Evolutionary conservation across 164 flowering plant species (phyloP), one percentile per base, ranked within the genome.

Genomic region (Vitis labrusca): DNA sequence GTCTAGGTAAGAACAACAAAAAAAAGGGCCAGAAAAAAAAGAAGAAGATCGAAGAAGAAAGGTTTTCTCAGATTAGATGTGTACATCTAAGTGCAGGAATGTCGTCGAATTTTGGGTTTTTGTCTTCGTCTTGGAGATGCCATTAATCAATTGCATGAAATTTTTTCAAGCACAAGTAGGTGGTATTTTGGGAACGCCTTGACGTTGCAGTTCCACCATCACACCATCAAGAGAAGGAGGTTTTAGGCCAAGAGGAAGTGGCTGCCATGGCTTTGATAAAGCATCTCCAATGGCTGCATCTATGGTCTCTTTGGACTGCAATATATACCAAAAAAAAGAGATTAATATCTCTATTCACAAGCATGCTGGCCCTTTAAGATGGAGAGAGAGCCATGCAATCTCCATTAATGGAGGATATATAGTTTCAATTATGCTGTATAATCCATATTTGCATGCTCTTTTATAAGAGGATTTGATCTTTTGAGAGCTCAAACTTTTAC

Each of bases 221-320:
- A 94, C 99, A 62, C 95, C 76, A 11, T 92, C 99, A 1, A 74
- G 47, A 5, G 91, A 73, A 8, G 99, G 99, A 49, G 99, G 94
- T 71, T 90, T 94, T 19, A 94, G 82, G n/a, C 99, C 97, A 10
- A 94, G 86, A 32, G 99, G 99, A 77, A 94, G 91, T 14, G 99
- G 97, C 82, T 76, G 80, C 99, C 97, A 88, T 77, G 99, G 96
- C 61, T 89, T 89, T 50, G 92, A 76, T 81, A 95, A 71, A 54
- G 81, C 96, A 70, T 93, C 98, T 80, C 86, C 94, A 59, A 95
- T 79, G 2, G 88, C 97, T 68, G 96, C 87, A 76, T 95, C 99
- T 74, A 95, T 72, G 71, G 88, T 89, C 83, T 95, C 99, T 53
- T 88, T 88, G 6, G 98, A 83, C 97, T 94, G 91, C 67, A 32